Evolutionary conservation across 352 stramenopile species (phyloP).

Genomic region (Phytophthora syringae): DNA sequence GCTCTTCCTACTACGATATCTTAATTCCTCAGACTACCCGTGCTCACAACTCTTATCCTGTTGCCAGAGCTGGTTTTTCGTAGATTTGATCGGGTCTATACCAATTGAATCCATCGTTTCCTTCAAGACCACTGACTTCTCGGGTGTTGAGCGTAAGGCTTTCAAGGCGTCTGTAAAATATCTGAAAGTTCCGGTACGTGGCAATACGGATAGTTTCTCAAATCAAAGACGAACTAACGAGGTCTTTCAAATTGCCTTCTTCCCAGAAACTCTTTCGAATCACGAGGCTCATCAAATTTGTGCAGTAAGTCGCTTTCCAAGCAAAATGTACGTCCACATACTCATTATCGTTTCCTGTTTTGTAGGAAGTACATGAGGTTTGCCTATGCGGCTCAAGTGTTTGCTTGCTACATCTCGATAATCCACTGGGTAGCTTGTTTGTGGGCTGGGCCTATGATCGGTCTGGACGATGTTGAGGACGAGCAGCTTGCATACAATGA

Average conservation of each 20-base stretch:
- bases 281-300: slow-evolving; percentile 66
- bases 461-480: slow-evolving; percentile 33
- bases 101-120: slow-evolving; percentile 55
- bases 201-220: neutral
- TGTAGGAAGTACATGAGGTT: slow-evolving; percentile 71
- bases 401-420: slow-evolving; percentile 59
- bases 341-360: neutral
- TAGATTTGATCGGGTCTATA: slow-evolving; percentile 64
- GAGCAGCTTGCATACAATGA: slow-evolving; percentile 57
- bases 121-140: slow-evolving; percentile 40
- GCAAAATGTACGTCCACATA: neutral
- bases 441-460: slow-evolving; percentile 47
- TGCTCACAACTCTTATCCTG: neutral
- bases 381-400: slow-evolving; percentile 61
- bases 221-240: neutral
- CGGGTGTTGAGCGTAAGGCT: slow-evolving; percentile 59
- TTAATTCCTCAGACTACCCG: neutral
- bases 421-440: slow-evolving; percentile 73
- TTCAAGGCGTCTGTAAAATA: slow-evolving; percentile 75
- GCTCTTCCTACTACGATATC: neutral
- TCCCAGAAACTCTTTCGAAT: slow-evolving; percentile 71
- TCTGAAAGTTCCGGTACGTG: slow-evolving; percentile 59
- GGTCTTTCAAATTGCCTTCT: neutral
- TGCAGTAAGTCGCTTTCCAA: slow-evolving; percentile 44
- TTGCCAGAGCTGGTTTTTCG: slow-evolving; percentile 54